Base-by-base conservation (phyloP, 2,329 filamentous ascomycete genomes). In the Ambrosiella cleistominuta region DNA sequence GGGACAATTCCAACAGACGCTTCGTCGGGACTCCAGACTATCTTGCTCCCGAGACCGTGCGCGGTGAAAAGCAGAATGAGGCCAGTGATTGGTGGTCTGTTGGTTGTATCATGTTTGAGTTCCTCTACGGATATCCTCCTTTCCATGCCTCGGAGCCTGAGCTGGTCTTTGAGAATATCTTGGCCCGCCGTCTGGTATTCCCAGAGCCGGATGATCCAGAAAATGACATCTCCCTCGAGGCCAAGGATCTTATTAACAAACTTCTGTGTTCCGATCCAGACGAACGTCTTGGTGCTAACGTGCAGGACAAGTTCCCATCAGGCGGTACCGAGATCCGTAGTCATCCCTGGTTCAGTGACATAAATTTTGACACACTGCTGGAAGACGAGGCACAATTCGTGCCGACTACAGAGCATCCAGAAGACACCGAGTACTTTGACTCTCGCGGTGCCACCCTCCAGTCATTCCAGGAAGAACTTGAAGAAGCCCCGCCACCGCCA, bases 61-160 rank as follows among this genome's bases (percentile, higher is more conserved):
- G 88, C 63, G 93, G 94, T 54, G 83, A 89, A 63, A 89, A 91
- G 1, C 93, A 98, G 69, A 93, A 98, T 66, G 91, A 97, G 69
- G 93, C 91, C 64, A 97, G 93, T 67, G 93, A 98, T 81, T 98
- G 93, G 93, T 98, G 93, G 93, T 97, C 93, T 19, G 78, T 98
- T n/a, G 93, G 93, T 0, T 98, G 94, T 68, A 97, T 98, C 64
- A 74, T 97, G 70, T 98, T 96, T 65, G 93, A 98, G 66, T 96
- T 95, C 63, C 73, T 98, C 1, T 97, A 88, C 66, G 93, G 93
- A 0, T 85, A 88, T 60, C 93, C 93, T 0, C 93, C 93, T 0
- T 98, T 98, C 69, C 89, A 97, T 68, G 93, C 88, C 1, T 75
- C 78, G 17, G 89, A 90, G 53, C 88, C 93, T 0, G 93, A 98